phyloP scores from a whole-genome alignment of 768 basidiomycete genomes.

The Mycena haematopus region DNA sequence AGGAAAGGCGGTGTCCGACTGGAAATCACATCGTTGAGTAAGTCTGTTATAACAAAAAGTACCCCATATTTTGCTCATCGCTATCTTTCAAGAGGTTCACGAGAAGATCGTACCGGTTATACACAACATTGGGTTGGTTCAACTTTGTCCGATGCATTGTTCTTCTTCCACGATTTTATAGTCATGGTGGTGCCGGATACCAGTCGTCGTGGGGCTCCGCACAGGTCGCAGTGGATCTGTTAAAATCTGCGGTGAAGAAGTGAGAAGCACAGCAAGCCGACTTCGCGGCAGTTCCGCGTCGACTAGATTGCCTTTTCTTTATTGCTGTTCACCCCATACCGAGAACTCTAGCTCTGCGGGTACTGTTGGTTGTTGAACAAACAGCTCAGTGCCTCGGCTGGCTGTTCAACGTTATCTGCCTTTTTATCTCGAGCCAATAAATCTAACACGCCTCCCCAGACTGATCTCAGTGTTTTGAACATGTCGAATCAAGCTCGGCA shows the following conservation, averaged over 20 bases:
- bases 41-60: not conserved
- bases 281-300: too few species aligned
- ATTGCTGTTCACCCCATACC: too few species aligned
- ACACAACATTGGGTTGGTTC: constrained; percentile 23
- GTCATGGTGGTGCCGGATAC: constrained; percentile 63
- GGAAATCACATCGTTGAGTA: constrained; percentile 13
- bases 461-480: too few species aligned
- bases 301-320: too few species aligned
- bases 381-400: too few species aligned
- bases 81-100: not conserved
- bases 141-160: not conserved
- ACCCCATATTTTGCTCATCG: not conserved
- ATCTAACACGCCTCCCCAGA: too few species aligned
- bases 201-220: constrained; percentile 67
- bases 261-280: not conserved
- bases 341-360: too few species aligned
- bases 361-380: too few species aligned
- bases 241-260: constrained; percentile 40
- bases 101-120: constrained; percentile 11
- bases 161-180: constrained; percentile 25
- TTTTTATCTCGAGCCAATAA: too few species aligned
- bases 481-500: too few species aligned
- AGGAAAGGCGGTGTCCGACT: constrained; percentile 23
- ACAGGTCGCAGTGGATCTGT: constrained; percentile 46
- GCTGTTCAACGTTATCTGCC: too few species aligned